Conservation (phyloP, 2,329 filamentous ascomycete genomes). For the Dactylellina parvicollis region DNA sequence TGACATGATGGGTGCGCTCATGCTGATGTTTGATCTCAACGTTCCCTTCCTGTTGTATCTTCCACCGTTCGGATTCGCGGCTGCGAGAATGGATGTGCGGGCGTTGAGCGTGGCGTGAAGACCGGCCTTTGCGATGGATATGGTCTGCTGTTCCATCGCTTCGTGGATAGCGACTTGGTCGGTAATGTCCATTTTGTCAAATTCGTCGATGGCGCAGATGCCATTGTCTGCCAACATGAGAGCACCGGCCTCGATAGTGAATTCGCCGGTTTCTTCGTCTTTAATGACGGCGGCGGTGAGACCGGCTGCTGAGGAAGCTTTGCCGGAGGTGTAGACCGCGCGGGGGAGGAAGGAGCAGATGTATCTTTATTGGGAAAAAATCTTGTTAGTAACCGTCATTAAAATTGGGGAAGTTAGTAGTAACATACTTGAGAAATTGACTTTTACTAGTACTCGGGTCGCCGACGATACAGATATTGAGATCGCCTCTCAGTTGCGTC, state of each 20-base stretch:
- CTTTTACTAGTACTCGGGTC: slow-evolving; percentile 98
- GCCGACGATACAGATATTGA: slow-evolving; percentile 98
- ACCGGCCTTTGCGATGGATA: slow-evolving; percentile 97
- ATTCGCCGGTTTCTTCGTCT: slow-evolving; percentile 97
- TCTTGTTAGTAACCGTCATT: slow-evolving; percentile 64
- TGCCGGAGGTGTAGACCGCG: slow-evolving; percentile 96
- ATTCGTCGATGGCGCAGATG: slow-evolving; percentile 98
- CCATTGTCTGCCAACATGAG: slow-evolving; percentile 97
- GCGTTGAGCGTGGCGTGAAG: slow-evolving; percentile 98
- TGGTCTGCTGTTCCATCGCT: slow-evolving; percentile 99
- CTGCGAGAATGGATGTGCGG: slow-evolving; percentile 91
- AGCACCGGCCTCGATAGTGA: slow-evolving; percentile 97
- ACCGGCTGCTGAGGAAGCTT: slow-evolving; percentile 96
- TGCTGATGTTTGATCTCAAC: slow-evolving; percentile 93
- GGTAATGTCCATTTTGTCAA: slow-evolving; percentile 98
- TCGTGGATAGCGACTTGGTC: slow-evolving; percentile 99
- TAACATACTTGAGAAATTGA: slow-evolving; percentile 82
- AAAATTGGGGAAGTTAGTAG: background rate
- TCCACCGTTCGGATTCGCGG: slow-evolving; percentile 93
- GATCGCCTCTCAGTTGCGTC: slow-evolving; percentile 94
- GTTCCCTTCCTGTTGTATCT: slow-evolving; percentile 98
- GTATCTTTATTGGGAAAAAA: slow-evolving; percentile 74
- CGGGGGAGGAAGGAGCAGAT: slow-evolving; percentile 96
- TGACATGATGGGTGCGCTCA: slow-evolving; percentile 99
- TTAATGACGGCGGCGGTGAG: slow-evolving; percentile 96